These are phyloP conservation scores for Rauvolfia tetraphylla DNA, from an alignment of 257 asterid species.

Conservation along the genomic window DNA sequence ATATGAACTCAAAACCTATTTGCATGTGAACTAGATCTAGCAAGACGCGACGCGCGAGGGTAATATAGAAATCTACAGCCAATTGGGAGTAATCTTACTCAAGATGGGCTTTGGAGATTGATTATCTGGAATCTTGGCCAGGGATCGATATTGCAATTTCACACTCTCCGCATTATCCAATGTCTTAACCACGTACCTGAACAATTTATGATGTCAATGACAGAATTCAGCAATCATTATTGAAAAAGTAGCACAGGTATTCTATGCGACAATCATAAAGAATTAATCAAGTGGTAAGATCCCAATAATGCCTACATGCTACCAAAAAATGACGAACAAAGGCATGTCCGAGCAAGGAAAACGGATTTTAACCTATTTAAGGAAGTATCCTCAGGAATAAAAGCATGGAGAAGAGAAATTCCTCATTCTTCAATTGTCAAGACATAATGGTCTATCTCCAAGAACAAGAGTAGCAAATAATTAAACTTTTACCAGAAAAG, in stretches of 20 bases:
- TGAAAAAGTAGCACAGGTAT: neutral
- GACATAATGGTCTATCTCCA: neutral
- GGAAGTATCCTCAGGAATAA: neutral
- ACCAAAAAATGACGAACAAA: neutral
- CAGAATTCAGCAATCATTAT: neutral
- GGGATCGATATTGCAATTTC: slow-evolving; percentile 90
- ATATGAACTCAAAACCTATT: slow-evolving; percentile 2
- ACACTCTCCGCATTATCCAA: slow-evolving; percentile 98
- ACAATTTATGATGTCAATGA: slow-evolving; percentile 10
- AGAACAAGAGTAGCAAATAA: neutral
- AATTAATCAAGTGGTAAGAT: neutral
- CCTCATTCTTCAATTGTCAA: neutral
- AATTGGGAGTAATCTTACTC: slow-evolving; percentile 45
- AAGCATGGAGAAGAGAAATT: neutral
- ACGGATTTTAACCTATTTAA: neutral
- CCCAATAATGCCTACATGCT: neutral
- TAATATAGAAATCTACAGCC: slow-evolving; percentile 41
- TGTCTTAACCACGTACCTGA: slow-evolving; percentile 96
- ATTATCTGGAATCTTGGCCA: slow-evolving; percentile 60
- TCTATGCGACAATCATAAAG: neutral
- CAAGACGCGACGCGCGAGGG: neutral
- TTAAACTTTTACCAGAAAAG: neutral
- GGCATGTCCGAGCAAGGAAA: neutral
- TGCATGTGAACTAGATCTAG: slow-evolving; percentile 2
- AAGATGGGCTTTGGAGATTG: slow-evolving; percentile 49